Base-by-base conservation (phyloP, 176 grass and related monocot species). In the Otatea glauca region DNA sequence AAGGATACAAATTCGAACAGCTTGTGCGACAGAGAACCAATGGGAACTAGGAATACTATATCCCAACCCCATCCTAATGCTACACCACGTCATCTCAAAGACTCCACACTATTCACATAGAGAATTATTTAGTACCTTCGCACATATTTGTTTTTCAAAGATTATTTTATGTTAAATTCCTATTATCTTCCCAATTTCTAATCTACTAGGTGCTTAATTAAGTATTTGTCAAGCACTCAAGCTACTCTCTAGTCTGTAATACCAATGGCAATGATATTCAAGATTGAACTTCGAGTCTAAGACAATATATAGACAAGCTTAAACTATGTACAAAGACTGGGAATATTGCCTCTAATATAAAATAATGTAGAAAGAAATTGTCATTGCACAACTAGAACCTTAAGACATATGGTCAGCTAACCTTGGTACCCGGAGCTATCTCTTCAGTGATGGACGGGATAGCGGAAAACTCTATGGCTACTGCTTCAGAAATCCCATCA, bases 361-460 rank as follows among this genome's bases (percentile, higher is more conserved):
- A 48, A 14, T 9, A 47, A 24, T 11, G 42, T 12, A 61, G 44
- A 64, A 16, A 70, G 35, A 72, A 64, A 63, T 10, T 23, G 35
- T 1, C n/a, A 1, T 5, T 61, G 12, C 1, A 50, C 7, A 39
- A 68, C 21, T 67, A 41, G 29, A 85, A 81, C 6, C 24, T 75
- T 61, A 44, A 53, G 44, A 54, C 49, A 76, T 25, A 80, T 6
- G 35, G 64, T 35, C 58, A 38, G 70, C 80, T 86, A 74, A 93
- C 95, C 92, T 98, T 98, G 45, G 88, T 86, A 41, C 95, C 95
- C 83, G 92, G 95, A 79, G 88, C 83, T 61, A 94, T 85, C 38
- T 94, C 92, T 67, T 94, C 92, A 23, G 62, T 90, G 81, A 94
- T 90, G 54, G 86, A 91, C 54, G 83, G 62, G 68, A 98, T 88